Evolutionary conservation across 768 basidiomycete genomes (phyloP).

Genomic region (Termitomyces sp.): DNA sequence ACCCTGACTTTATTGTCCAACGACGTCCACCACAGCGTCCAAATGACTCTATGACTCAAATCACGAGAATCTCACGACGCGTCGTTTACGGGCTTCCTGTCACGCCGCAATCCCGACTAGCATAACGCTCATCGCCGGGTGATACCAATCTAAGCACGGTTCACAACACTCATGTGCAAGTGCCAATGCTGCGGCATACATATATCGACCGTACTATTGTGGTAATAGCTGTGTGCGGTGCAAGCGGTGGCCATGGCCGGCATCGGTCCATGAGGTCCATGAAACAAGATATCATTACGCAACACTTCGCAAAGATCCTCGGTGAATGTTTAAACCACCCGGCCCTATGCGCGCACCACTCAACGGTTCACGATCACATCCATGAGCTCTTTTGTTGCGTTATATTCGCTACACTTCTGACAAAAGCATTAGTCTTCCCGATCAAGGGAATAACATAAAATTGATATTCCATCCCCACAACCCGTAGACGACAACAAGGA

Average conservation of each 20-base stretch:
- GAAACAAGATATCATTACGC: not conserved
- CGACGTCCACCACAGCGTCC: conserved; percentile 10
- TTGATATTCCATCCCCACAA: not conserved
- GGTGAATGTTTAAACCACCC: too few species aligned
- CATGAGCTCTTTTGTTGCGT: not conserved
- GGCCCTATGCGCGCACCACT: too few species aligned
- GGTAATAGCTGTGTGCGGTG: not conserved
- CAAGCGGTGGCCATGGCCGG: not conserved
- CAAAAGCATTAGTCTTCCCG: not conserved
- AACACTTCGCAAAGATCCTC: not conserved
- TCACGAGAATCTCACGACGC: conserved; percentile 14
- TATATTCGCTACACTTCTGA: not conserved
- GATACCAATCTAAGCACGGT: too few species aligned
- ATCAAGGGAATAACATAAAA: not conserved
- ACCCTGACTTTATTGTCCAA: conserved; percentile 12
- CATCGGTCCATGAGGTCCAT: not conserved
- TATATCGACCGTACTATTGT: too few species aligned
- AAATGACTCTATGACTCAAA: conserved; percentile 18
- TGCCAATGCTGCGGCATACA: too few species aligned
- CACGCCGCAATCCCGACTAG: too few species aligned
- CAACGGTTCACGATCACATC: too few species aligned
- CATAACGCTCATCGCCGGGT: too few species aligned
- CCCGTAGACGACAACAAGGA: not conserved
- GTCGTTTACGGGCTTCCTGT: not conserved
- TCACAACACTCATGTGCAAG: too few species aligned